phyloP scores from a whole-genome alignment of 2,329 filamentous ascomycete species.

The Penicillium thymicola region DNA sequence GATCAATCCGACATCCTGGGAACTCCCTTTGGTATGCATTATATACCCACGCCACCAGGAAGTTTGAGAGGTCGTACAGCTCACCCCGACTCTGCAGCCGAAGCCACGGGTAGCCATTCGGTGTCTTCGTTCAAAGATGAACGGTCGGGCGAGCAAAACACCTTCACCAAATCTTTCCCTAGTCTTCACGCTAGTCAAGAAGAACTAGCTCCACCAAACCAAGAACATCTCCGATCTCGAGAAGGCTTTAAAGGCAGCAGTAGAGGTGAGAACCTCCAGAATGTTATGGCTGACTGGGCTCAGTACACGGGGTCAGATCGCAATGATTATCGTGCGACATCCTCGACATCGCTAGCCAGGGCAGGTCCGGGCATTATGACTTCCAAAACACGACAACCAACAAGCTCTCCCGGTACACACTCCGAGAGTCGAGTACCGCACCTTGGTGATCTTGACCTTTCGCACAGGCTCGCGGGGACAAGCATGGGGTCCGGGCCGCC shows the following conservation, averaged over 20 bases:
- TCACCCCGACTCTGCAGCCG: not conserved
- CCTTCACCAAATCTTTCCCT: slow-evolving; percentile 11
- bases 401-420: slow-evolving; percentile 9
- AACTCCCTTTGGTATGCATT: slow-evolving; percentile 15
- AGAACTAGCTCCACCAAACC: not conserved
- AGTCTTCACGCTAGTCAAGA: slow-evolving; percentile 5
- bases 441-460: slow-evolving; percentile 30
- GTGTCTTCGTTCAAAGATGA: not conserved
- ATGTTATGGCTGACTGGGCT: slow-evolving; percentile 11
- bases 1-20: slow-evolving; percentile 1
- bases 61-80: slow-evolving; percentile 4
- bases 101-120: not conserved
- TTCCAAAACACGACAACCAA: slow-evolving; percentile 23
- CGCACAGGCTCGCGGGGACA: slow-evolving; percentile 25
- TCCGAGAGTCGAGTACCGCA: slow-evolving; percentile 24
- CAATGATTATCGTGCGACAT: slow-evolving; percentile 2
- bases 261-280: not conserved
- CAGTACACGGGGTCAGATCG: slow-evolving; percentile 8
- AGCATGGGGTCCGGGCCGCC: slow-evolving; percentile 20
- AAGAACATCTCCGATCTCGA: not conserved
- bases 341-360: slow-evolving; percentile 18
- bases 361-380: slow-evolving; percentile 19
- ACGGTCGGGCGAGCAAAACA: not conserved
- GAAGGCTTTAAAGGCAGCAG: not conserved
- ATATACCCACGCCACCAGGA: slow-evolving; percentile 16